These are phyloP conservation scores for Drechslerella coelobrocha DNA, from an alignment of 2,329 filamentous ascomycete genomes.

Conservation along the genomic window DNA sequence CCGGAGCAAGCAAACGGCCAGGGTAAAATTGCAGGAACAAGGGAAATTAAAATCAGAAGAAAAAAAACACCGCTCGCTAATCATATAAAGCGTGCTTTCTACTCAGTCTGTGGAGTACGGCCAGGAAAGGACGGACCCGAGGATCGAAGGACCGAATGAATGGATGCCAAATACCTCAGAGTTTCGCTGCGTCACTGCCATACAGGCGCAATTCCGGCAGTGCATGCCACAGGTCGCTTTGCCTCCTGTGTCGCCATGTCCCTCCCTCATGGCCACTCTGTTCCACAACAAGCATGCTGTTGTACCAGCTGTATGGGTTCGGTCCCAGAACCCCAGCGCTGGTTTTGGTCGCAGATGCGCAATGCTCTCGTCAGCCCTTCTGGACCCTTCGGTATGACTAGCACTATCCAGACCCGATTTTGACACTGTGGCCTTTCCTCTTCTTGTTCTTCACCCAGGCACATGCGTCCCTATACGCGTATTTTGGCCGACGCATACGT, in stretches of 20 bases:
- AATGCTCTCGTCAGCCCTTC: slow-evolving; percentile 8
- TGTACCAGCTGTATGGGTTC: neutral
- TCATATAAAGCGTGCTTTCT: neutral
- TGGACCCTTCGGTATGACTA: neutral
- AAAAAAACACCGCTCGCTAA: neutral
- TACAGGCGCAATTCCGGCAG: slow-evolving; percentile 12
- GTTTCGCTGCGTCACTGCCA: slow-evolving; percentile 21
- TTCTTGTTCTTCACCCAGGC: neutral
- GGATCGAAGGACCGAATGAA: slow-evolving; percentile 50
- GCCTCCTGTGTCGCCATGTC: slow-evolving; percentile 6
- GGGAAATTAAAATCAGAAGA: slow-evolving; percentile 37
- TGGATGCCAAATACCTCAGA: slow-evolving; percentile 50
- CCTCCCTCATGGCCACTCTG: neutral
- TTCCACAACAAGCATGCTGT: neutral
- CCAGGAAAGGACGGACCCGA: slow-evolving; percentile 5
- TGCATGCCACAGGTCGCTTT: slow-evolving; percentile 4
- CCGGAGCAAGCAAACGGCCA: slow-evolving; percentile 29
- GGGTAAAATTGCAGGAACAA: slow-evolving; percentile 49
- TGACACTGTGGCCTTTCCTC: neutral
- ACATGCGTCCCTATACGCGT: no score
- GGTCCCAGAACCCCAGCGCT: neutral
- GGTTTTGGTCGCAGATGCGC: neutral
- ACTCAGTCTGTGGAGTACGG: neutral
- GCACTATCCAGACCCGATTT: neutral
- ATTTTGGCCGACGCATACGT: no score